A percentile compares a stretch with the other conserved stretches of the same genome.
Evolutionary conservation across 2,329 filamentous ascomycete species (phyloP).

Genomic region (Trichophyton simii): DNA sequence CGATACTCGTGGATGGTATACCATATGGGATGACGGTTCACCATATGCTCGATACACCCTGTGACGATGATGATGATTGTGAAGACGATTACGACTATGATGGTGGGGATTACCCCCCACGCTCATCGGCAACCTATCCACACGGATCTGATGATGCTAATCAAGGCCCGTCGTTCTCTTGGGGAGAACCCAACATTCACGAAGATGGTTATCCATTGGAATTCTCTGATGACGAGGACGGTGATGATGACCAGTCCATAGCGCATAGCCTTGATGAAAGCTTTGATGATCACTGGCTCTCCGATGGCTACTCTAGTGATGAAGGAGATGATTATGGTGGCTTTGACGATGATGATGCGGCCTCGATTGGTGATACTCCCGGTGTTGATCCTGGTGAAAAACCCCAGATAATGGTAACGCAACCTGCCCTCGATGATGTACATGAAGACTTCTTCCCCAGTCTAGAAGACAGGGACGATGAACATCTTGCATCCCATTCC

Average conservation of each 20-base stretch:
- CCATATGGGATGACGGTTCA: slow-evolving; percentile 93
- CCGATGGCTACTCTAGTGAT: slow-evolving; percentile 40
- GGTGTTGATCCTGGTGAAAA: slow-evolving; percentile 64
- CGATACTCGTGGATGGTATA: slow-evolving; percentile 71
- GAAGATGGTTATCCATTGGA: slow-evolving; percentile 36
- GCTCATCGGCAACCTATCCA: slow-evolving; percentile 33
- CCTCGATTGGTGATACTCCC: slow-evolving; percentile 58
- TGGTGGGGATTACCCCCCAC: slow-evolving; percentile 25
- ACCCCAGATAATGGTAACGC: slow-evolving; percentile 69
- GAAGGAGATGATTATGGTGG: slow-evolving; percentile 39
- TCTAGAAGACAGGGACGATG: slow-evolving; percentile 62
- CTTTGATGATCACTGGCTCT: slow-evolving; percentile 34
- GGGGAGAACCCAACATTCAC: slow-evolving; percentile 27
- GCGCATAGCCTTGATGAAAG: slow-evolving; percentile 27
- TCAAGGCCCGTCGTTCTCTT: slow-evolving; percentile 25
- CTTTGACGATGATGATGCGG: slow-evolving; percentile 43
- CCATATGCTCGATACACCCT: slow-evolving; percentile 70
- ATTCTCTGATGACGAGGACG: slow-evolving; percentile 42
- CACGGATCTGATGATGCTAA: slow-evolving; percentile 15
- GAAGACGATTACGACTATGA: slow-evolving; percentile 28
- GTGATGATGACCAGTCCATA: slow-evolving; percentile 25
- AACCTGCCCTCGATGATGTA: slow-evolving; percentile 81
- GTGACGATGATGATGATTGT: slow-evolving; percentile 40
- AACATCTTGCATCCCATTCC: slow-evolving; percentile 68
- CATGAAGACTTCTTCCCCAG: slow-evolving; percentile 69